Evolutionary conservation across 495 filamentous ascomycete species (phyloP).

Genomic region (Pyrenopolyporus hunteri): DNA sequence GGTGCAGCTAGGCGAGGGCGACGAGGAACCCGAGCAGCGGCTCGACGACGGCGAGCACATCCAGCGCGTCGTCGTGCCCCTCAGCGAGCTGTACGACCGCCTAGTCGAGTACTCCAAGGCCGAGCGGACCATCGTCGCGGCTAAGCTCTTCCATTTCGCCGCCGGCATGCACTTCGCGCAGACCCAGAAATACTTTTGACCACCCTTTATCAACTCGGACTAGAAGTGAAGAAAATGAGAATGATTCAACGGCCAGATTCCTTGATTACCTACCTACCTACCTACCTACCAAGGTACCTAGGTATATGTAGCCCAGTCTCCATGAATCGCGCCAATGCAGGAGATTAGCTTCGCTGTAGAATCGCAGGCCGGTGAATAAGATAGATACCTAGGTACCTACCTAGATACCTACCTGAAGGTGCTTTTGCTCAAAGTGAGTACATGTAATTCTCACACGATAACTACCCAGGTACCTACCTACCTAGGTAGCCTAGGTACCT

Average conservation of each 20-base stretch:
- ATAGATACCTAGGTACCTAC: not conserved
- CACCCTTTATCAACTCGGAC: no score
- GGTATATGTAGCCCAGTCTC: no score
- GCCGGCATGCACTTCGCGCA: slow-evolving; percentile 51
- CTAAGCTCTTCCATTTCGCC: slow-evolving; percentile 55
- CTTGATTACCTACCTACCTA: no score
- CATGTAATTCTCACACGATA: no score
- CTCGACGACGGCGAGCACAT: slow-evolving; percentile 88
- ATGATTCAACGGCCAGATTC: no score
- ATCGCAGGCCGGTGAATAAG: no score
- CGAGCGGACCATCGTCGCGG: slow-evolving; percentile 47
- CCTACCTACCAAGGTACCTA: no score
- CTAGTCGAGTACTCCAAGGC: slow-evolving; percentile 51
- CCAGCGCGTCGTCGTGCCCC: slow-evolving; percentile 74
- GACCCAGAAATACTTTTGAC: slow-evolving; percentile 45
- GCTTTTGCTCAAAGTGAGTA: no score
- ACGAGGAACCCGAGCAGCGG: slow-evolving; percentile 66
- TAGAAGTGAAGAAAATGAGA: no score
- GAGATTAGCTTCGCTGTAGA: no score
- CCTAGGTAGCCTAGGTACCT: not conserved
- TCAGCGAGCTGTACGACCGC: slow-evolving; percentile 59
- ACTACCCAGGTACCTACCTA: not conserved
- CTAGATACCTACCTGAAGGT: no score
- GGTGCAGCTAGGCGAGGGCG: slow-evolving; percentile 67
- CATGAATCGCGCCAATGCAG: no score